Evolutionary conservation across 2,329 filamentous ascomycete species (phyloP).

Genomic region (Arthrinium phaeospermum): DNA sequence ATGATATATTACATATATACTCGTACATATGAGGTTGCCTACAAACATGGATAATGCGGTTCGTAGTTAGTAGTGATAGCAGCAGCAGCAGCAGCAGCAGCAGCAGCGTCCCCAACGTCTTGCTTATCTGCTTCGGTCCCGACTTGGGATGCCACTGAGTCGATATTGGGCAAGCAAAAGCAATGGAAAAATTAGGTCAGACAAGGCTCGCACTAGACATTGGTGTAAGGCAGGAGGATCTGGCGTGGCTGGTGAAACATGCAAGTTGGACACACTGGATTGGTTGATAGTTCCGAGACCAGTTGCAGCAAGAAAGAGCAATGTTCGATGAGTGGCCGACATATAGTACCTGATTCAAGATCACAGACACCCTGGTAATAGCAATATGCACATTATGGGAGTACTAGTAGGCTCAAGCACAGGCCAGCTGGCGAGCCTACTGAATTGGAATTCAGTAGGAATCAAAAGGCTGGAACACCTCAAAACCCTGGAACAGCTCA

Average conservation of each 20-base stretch:
- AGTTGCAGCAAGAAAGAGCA: background rate
- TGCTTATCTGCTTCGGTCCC: conserved; percentile 9
- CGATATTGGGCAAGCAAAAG: background rate
- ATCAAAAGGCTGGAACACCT: too few relatives aligned
- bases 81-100: background rate
- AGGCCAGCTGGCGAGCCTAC: too few relatives aligned
- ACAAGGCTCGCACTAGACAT: conserved; percentile 5
- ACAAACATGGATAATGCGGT: background rate
- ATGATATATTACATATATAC: background rate
- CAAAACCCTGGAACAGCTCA: too few relatives aligned
- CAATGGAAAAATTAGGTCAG: background rate
- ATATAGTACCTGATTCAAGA: background rate
- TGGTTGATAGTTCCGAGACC: conserved; percentile 8
- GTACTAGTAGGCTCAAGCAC: too few relatives aligned
- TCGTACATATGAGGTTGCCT: background rate
- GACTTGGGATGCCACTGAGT: background rate
- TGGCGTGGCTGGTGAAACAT: conserved; percentile 15
- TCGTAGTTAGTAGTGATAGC: background rate
- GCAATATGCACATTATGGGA: background rate
- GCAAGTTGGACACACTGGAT: conserved; percentile 1
- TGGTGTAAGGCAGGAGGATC: conserved; percentile 8
- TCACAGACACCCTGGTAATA: background rate
- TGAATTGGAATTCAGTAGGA: too few relatives aligned
- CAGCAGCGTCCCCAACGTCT: background rate
- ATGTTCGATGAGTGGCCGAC: background rate